phyloP scores from a whole-genome alignment of 1,284 basidiomycete genomes.

The Heterobasidion parviporum region DNA sequence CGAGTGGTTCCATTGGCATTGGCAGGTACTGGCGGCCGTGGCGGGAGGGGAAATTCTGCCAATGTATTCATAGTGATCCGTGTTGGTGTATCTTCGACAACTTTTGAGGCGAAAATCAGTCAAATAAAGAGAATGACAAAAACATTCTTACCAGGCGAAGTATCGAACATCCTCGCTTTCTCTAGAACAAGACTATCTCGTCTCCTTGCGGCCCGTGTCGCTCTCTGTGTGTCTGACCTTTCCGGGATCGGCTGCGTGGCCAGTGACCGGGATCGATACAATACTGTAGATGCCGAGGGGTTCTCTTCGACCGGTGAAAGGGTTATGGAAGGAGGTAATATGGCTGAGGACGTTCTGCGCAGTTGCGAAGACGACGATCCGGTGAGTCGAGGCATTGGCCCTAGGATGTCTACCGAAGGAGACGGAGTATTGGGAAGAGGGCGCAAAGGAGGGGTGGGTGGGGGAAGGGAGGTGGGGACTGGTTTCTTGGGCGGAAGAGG shows the following conservation, averaged over 20 bases:
- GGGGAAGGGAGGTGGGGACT: not conserved
- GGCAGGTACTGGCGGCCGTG: slow-evolving; percentile 30
- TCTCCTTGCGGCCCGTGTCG: slow-evolving; percentile 8
- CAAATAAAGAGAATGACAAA: not conserved
- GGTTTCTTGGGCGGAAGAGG: not conserved
- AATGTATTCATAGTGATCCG: slow-evolving; percentile 19
- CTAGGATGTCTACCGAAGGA: slow-evolving; percentile 3
- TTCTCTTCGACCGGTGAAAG: slow-evolving; percentile 1
- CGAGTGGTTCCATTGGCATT: slow-evolving; percentile 8
- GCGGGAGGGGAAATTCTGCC: slow-evolving; percentile 32
- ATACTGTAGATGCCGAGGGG: not conserved
- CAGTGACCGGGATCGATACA: slow-evolving; percentile 16
- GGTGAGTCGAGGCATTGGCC: not conserved
- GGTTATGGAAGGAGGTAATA: not conserved
- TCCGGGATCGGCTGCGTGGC: not conserved
- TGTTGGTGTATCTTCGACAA: slow-evolving; percentile 13
- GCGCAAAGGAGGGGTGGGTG: not conserved
- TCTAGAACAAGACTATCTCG: slow-evolving; percentile 45
- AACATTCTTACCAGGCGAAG: slow-evolving; percentile 12
- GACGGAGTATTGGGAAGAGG: not conserved
- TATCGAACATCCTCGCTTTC: slow-evolving; percentile 31
- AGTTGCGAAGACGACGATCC: not conserved
- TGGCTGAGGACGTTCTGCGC: not conserved
- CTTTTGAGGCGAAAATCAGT: slow-evolving; percentile 2
- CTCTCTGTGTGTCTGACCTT: slow-evolving; percentile 3